Conservation (phyloP, 176 grass and related monocot genomes). For the Triticum dicoccoides region DNA sequence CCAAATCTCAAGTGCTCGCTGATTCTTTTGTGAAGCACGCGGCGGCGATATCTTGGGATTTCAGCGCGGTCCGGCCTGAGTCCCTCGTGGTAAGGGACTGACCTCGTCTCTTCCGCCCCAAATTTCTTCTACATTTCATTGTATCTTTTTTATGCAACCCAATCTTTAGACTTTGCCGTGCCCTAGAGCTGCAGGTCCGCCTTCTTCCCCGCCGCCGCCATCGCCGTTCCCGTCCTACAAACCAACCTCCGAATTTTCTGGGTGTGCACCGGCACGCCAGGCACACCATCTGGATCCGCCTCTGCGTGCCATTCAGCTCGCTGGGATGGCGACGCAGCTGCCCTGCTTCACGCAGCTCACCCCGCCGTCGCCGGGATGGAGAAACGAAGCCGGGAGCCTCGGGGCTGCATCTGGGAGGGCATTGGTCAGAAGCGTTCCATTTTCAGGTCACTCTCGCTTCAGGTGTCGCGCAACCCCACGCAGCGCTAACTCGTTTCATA, state of each 20-base stretch:
- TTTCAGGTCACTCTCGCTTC: constrained; percentile 20
- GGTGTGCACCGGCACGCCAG: not conserved
- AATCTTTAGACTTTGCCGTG: not conserved
- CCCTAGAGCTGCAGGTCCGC: not conserved
- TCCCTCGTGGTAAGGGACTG: constrained; percentile 1
- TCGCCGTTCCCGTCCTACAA: not conserved
- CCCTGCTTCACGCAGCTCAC: constrained; percentile 55
- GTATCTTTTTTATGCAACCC: not conserved
- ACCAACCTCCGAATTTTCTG: not conserved
- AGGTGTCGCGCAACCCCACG: constrained; percentile 39
- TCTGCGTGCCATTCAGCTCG: not conserved
- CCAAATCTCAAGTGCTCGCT: not conserved
- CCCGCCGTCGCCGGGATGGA: constrained; percentile 27
- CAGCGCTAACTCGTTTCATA: constrained; percentile 38
- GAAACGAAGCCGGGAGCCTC: not conserved
- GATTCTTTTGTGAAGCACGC: not conserved
- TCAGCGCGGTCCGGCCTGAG: not conserved
- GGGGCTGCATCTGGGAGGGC: constrained; percentile 10
- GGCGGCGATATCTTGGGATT: not conserved
- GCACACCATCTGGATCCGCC: not conserved
- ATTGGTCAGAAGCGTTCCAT: not conserved
- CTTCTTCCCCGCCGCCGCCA: not conserved
- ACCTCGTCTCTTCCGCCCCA: not conserved
- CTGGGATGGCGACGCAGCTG: constrained; percentile 57
- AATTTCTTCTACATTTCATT: not conserved